A percentile compares a stretch with the other conserved stretches of the same genome.
These are phyloP conservation scores for Flammula alnicola DNA, from an alignment of 1,284 basidiomycete genomes.

Conservation along the genomic window DNA sequence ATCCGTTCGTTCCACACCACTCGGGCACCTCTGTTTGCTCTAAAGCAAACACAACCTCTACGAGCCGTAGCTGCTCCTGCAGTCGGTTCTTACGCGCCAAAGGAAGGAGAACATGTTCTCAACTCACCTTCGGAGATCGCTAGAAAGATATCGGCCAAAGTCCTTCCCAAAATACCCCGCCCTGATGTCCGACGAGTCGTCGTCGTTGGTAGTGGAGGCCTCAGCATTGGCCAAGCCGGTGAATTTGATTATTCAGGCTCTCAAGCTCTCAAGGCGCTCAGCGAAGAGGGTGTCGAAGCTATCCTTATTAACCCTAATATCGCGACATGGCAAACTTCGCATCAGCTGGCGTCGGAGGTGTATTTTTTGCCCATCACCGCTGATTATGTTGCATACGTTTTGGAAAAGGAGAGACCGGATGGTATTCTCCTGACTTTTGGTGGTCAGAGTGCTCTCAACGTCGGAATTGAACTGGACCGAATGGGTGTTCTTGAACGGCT, in stretches of 20 bases:
- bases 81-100: constrained; percentile 71
- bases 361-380: constrained; percentile 98
- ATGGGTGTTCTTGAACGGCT: constrained; percentile 98
- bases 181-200: constrained; percentile 95
- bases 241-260: constrained; percentile 99
- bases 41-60: constrained; percentile 47
- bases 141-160: constrained; percentile 88
- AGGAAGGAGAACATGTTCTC: constrained; percentile 81
- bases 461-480: constrained; percentile 95
- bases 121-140: constrained; percentile 94
- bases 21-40: constrained; percentile 35
- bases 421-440: constrained; percentile 98
- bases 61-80: constrained; percentile 80
- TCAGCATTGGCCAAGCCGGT: constrained; percentile 98
- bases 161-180: constrained; percentile 84
- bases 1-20: constrained; percentile 39
- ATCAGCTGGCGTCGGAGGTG: constrained; percentile 94
- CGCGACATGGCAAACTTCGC: constrained; percentile 96
- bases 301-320: constrained; percentile 98
- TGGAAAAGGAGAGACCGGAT: constrained; percentile 98
- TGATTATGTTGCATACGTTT: constrained; percentile 98
- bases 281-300: constrained; percentile 94
- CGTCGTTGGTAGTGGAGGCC: constrained; percentile 95
- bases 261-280: constrained; percentile 97
- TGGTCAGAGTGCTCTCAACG: constrained; percentile 97